A percentile compares a stretch with the other conserved stretches of the same genome.
phyloP scores from a whole-genome alignment of 2,329 filamentous ascomycete genomes.

The Thelonectria olida region DNA sequence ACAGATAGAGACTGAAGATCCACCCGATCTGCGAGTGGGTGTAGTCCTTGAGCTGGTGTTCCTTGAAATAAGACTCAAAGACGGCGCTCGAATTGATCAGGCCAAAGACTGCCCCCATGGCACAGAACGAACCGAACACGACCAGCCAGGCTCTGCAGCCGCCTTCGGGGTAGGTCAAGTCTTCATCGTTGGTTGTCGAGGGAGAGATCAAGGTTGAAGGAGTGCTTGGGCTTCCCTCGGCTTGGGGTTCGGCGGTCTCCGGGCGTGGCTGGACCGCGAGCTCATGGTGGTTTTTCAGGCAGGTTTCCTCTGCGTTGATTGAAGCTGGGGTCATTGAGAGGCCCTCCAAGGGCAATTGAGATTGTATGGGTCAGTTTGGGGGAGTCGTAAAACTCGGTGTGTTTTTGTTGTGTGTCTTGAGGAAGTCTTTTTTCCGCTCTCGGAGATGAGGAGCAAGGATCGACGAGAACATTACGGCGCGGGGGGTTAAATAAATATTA shows the following conservation, averaged over 20 bases:
- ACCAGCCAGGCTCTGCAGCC: slow-evolving; percentile 75
- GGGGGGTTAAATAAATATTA: too few relatives aligned
- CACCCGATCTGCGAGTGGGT: slow-evolving; percentile 78
- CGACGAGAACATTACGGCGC: too few relatives aligned
- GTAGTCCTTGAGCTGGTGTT: slow-evolving; percentile 75
- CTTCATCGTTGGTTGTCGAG: not conserved
- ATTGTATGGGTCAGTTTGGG: too few relatives aligned
- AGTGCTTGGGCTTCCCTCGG: too few relatives aligned
- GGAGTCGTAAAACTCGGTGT: too few relatives aligned
- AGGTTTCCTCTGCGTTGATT: slow-evolving; percentile 2
- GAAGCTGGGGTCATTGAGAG: slow-evolving; percentile 1
- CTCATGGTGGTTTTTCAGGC: slow-evolving; percentile 3
- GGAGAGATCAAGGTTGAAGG: too few relatives aligned
- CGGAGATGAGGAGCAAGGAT: too few relatives aligned
- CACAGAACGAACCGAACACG: slow-evolving; percentile 74
- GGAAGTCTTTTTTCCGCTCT: too few relatives aligned
- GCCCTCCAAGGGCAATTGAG: not conserved
- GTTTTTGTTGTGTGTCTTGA: too few relatives aligned
- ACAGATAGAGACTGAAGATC: slow-evolving; percentile 86
- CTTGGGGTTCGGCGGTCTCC: too few relatives aligned
- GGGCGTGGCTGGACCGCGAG: too few relatives aligned
- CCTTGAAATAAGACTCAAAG: slow-evolving; percentile 80
- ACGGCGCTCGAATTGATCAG: slow-evolving; percentile 65
- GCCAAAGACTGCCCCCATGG: slow-evolving; percentile 71
- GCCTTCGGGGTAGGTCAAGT: slow-evolving; percentile 59